phyloP scores from a whole-genome alignment of 805 yeast genomes.

The Candida adriatica region DNA sequence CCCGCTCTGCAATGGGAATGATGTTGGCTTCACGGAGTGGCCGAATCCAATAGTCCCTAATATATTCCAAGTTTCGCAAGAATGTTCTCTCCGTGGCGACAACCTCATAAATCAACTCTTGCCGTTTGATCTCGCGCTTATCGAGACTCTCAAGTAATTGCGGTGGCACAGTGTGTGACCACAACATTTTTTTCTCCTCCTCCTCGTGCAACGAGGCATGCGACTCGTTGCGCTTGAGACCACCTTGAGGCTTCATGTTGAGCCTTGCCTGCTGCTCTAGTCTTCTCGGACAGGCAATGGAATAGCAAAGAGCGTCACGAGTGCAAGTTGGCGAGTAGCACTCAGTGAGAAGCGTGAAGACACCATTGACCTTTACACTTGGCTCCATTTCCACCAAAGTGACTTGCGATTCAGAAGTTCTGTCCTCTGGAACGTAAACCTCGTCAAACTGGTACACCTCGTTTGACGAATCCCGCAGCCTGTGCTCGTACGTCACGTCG shows the following conservation, averaged over 20 bases:
- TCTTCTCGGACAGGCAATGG: slow-evolving; percentile 94
- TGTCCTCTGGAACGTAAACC: slow-evolving; percentile 36
- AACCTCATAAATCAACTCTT: slow-evolving; percentile 91
- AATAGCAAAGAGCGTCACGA: slow-evolving; percentile 79
- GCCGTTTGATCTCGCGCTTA: slow-evolving; percentile 83
- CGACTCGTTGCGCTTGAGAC: slow-evolving; percentile 68
- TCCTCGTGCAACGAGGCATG: slow-evolving; percentile 65
- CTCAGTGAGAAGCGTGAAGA: slow-evolving; percentile 84
- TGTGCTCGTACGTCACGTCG: slow-evolving; percentile 92
- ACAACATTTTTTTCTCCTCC: slow-evolving; percentile 74
- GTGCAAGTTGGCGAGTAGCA: slow-evolving; percentile 98
- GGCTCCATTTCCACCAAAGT: slow-evolving; percentile 11
- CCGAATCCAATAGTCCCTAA: slow-evolving; percentile 89
- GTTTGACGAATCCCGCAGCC: slow-evolving; percentile 77
- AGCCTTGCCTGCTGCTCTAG: slow-evolving; percentile 92
- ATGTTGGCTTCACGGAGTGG: slow-evolving; percentile 83
- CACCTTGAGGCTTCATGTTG: slow-evolving; percentile 83
- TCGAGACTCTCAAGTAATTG: slow-evolving; percentile 71
- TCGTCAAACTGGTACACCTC: slow-evolving; percentile 85
- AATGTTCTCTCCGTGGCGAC: slow-evolving; percentile 92
- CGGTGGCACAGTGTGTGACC: slow-evolving; percentile 90
- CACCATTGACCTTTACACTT: slow-evolving; percentile 60
- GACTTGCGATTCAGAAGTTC: slow-evolving; percentile 15
- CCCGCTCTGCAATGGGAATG: slow-evolving; percentile 84
- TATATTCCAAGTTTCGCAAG: slow-evolving; percentile 87